Base-by-base conservation (phyloP, 352 stramenopile species). In the Globisporangium splendens region DNA sequence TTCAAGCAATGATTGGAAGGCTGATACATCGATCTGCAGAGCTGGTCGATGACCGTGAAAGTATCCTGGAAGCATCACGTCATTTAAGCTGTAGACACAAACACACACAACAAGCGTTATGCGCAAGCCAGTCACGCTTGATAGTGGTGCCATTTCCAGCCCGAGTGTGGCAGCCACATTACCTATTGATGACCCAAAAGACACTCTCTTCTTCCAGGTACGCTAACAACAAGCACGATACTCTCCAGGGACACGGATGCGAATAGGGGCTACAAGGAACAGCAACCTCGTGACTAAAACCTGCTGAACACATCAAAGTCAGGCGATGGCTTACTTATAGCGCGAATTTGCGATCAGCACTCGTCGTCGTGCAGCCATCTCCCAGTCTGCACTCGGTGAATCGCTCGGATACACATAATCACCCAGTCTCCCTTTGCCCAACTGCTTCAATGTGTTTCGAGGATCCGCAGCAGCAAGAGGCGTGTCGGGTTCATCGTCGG, bases 131-230 rank as follows among this genome's bases (percentile, higher is more conserved):
- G 13, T 18, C 39, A 44, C n/a, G n/a, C n/a, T 44, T 11, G 39
- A 12, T 44, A 8, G 28, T 44, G 3, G 7, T 44, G 39, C 39
- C 12, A 44, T 15, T n/a, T 18, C 39, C 5, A 10, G n/a, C 3
- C 39, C 13, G 17, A 18, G 2, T 44, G 39, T 44, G 39, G 7
- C 39, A 44, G 17, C 39, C 17, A 18, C 17, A 18, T 24, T 70
- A 91, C 83, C 83, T 89, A 65, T 93, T 91, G 49, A 86, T 77
- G 44, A 93, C 81, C 83, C 83, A 93, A 50, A 93, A 93, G 4
- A 77, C 73, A 12, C 66, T 86, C 33, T 91, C 83, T 75, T 93
- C 83, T 54, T 93, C 83, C 6, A 91, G 63, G 24, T 93, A 93
- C 0, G 81, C 81, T 22, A 93, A 56, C 11, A 93, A 62, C 21